phyloP scores from a whole-genome alignment of 2,329 filamentous ascomycete species.

The Bipolaris sorokiniana region DNA sequence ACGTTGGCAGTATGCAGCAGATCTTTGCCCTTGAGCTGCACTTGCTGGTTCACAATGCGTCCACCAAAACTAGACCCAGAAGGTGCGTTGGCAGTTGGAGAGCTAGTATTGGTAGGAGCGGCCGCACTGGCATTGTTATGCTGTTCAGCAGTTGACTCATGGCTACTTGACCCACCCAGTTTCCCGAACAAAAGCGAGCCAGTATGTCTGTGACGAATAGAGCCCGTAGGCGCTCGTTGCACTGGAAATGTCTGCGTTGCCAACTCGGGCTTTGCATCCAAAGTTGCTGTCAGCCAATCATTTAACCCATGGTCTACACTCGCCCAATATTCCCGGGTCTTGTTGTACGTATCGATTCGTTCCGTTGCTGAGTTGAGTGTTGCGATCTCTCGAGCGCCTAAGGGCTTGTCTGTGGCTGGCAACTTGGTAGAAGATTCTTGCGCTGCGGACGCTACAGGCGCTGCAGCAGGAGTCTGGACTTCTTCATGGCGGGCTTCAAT shows the following conservation, averaged over 20 bases:
- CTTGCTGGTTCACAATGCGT: slow-evolving; percentile 44
- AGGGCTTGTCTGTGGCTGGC: slow-evolving; percentile 45
- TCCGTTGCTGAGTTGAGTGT: slow-evolving; percentile 69
- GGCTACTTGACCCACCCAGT: slow-evolving; percentile 32
- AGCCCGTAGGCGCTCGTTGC: slow-evolving; percentile 36
- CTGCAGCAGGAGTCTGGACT: slow-evolving; percentile 16
- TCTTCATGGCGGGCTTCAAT: slow-evolving; percentile 13
- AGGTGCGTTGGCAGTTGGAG: slow-evolving; percentile 26
- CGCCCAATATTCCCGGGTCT: slow-evolving; percentile 73
- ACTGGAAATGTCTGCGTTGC: slow-evolving; percentile 36
- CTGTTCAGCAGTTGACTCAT: slow-evolving; percentile 27
- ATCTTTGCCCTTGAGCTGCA: slow-evolving; percentile 86
- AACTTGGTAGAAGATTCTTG: slow-evolving; percentile 29
- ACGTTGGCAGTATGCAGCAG: slow-evolving; percentile 81
- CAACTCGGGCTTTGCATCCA: slow-evolving; percentile 61
- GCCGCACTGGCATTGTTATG: slow-evolving; percentile 34
- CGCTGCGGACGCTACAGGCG: background rate
- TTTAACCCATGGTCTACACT: slow-evolving; percentile 75
- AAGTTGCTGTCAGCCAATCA: slow-evolving; percentile 61
- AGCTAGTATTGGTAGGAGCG: slow-evolving; percentile 33
- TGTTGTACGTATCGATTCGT: slow-evolving; percentile 75
- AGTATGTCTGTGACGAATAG: slow-evolving; percentile 44
- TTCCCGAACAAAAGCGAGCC: slow-evolving; percentile 48
- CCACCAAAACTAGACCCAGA: slow-evolving; percentile 31
- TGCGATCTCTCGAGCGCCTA: slow-evolving; percentile 78